These are phyloP conservation scores for Camptophora hylomeconis DNA, from an alignment of 2,329 filamentous ascomycete species.

Conservation along the genomic window DNA sequence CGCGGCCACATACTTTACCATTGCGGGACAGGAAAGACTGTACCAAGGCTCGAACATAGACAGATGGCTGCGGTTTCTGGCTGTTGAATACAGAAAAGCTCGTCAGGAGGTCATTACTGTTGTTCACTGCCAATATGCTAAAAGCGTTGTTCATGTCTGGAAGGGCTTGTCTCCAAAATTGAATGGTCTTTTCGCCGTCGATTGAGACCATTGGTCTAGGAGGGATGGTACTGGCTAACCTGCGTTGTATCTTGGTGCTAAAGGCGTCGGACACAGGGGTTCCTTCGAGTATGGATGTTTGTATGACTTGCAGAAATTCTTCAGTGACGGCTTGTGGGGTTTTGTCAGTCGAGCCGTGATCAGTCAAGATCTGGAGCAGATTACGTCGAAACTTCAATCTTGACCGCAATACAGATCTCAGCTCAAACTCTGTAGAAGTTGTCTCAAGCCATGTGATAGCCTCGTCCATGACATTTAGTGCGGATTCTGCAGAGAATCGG, in stretches of 20 bases:
- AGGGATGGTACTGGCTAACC: constrained; percentile 83
- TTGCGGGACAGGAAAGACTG: constrained; percentile 64
- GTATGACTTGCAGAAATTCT: constrained; percentile 39
- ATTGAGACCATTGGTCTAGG: constrained; percentile 72
- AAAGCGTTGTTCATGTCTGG: constrained; percentile 58
- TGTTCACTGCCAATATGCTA: constrained; percentile 40
- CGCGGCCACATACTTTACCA: constrained; percentile 53
- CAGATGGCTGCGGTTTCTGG: constrained; percentile 66
- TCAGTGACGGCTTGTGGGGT: neutral
- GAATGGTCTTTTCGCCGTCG: constrained; percentile 57
- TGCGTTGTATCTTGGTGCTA: constrained; percentile 80
- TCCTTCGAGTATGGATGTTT: constrained; percentile 48
- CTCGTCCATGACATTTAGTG: constrained; percentile 41
- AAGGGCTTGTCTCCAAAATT: constrained; percentile 57
- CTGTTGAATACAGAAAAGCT: constrained; percentile 64
- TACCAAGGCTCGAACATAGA: constrained; percentile 70
- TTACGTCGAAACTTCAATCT: constrained; percentile 29
- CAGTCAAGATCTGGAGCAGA: constrained; percentile 16
- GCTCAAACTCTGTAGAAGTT: constrained; percentile 22
- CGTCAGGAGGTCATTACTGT: constrained; percentile 29
- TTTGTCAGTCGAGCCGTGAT: constrained; percentile 7
- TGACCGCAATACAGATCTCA: constrained; percentile 44
- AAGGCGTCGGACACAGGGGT: constrained; percentile 64
- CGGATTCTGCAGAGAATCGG: constrained; percentile 43
- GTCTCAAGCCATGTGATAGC: constrained; percentile 40